Percentiles rank a stretch among this genome's conserved stretches.
Evolutionary conservation across 208 protist genomes (phyloP).

Genomic region (Trypanosoma lewisi): DNA sequence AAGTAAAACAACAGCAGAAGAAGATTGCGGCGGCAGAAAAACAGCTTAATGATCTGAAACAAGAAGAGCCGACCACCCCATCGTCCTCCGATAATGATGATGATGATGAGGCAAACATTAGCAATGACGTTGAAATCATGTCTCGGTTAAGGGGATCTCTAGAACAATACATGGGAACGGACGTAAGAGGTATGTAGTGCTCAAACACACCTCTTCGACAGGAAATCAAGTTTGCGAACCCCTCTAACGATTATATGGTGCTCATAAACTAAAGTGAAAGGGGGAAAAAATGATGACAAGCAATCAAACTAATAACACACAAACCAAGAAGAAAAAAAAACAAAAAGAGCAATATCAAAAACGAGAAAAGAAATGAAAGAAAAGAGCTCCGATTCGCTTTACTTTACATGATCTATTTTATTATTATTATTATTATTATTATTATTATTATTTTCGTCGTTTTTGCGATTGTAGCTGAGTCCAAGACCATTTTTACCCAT

Average conservation of each 20-base stretch:
- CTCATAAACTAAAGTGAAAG: not conserved
- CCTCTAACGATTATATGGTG: not conserved
- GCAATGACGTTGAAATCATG: conserved; percentile 31
- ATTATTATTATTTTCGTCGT: conserved; percentile 7
- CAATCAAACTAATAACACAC: not conserved
- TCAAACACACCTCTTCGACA: not conserved
- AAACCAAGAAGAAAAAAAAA: conserved; percentile 10
- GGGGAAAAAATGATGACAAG: not conserved
- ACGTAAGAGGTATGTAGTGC: conserved; percentile 12
- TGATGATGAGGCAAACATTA: conserved; percentile 34
- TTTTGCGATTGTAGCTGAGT: not conserved
- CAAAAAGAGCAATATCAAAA: conserved; percentile 6
- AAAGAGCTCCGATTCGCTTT: not conserved
- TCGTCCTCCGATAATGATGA: conserved; percentile 35
- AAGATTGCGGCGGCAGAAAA: conserved; percentile 49
- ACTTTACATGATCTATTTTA: not conserved
- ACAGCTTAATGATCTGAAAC: conserved; percentile 34
- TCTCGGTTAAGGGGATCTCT: conserved; percentile 16
- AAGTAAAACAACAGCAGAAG: conserved; percentile 54
- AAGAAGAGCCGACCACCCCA: conserved; percentile 45
- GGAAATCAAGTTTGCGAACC: not conserved
- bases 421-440: conserved; percentile 9
- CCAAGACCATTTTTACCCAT: not conserved
- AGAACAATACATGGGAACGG: conserved; percentile 19
- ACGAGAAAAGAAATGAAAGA: conserved; percentile 1